A percentile compares a stretch with the other conserved stretches of the same genome.
These are phyloP conservation scores for Ceratocystis cacaofunesta DNA, from an alignment of 2,329 filamentous ascomycete species.

Conservation along the genomic window DNA sequence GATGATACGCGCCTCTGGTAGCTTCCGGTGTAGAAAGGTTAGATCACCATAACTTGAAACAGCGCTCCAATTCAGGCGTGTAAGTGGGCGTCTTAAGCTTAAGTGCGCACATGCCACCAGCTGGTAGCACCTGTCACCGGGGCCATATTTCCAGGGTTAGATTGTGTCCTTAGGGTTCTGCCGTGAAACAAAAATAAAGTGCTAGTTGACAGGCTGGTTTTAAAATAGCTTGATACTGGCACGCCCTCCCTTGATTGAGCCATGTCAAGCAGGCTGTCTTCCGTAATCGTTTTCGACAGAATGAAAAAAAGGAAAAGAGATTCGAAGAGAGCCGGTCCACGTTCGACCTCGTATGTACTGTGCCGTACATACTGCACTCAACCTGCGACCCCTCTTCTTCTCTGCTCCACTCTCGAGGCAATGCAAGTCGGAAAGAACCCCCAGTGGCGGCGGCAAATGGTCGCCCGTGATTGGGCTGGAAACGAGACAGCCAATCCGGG, in stretches of 20 bases:
- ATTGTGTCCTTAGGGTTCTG: too few relatives aligned
- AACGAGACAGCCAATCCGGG: neutral
- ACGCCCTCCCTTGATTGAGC: too few relatives aligned
- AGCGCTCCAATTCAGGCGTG: neutral
- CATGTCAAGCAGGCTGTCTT: too few relatives aligned
- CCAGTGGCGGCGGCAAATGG: neutral
- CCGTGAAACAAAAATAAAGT: neutral
- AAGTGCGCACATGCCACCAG: neutral
- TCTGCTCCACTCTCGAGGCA: neutral
- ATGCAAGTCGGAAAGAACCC: neutral
- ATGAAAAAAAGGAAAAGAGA: neutral
- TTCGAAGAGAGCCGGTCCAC: neutral
- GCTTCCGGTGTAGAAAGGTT: slow-evolving; percentile 1
- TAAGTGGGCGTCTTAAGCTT: neutral
- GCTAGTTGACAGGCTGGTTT: too few relatives aligned
- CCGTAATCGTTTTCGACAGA: neutral
- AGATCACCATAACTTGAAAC: slow-evolving; percentile 2
- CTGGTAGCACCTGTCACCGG: neutral
- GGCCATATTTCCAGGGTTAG: too few relatives aligned
- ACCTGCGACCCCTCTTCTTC: neutral
- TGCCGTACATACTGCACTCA: neutral
- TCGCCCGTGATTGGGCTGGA: neutral
- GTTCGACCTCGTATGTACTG: neutral
- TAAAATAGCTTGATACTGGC: too few relatives aligned
- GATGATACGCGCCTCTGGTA: neutral